Evolutionary conservation across 2,329 filamentous ascomycete genomes (phyloP).

Genomic region (Metarhizium humberi): DNA sequence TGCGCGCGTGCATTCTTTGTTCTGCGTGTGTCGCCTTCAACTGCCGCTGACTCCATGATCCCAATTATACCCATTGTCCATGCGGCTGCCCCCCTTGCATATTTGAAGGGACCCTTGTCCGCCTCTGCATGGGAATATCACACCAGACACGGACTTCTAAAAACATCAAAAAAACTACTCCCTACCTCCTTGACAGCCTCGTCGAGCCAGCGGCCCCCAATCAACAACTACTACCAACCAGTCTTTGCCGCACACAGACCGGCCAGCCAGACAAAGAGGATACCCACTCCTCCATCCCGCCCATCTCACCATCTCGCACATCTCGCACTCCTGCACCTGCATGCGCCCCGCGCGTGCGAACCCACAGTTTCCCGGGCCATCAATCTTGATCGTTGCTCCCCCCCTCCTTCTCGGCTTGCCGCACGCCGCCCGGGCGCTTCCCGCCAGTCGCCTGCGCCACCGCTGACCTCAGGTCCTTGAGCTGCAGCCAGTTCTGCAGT

Average conservation of each 20-base stretch:
- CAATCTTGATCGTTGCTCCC: not conserved
- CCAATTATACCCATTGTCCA: not conserved
- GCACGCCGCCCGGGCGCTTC: not conserved
- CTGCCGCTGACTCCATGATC: not conserved
- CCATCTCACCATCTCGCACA: no score
- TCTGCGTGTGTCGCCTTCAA: not conserved
- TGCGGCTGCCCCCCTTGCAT: not conserved
- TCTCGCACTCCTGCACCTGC: no score
- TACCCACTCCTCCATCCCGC: no score
- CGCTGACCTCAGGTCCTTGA: not conserved
- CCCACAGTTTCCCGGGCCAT: no score
- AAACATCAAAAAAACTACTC: no score
- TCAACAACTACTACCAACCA: no score
- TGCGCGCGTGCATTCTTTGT: not conserved
- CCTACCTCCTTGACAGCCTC: no score
- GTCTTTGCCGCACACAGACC: no score
- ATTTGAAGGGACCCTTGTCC: not conserved
- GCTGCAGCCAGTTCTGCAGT: no score
- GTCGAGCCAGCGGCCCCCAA: no score
- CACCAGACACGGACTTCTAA: not conserved
- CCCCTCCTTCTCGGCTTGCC: not conserved
- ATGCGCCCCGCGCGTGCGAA: no score
- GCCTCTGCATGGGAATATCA: not conserved
- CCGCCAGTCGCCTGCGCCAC: not conserved
- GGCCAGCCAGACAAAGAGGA: no score